Evolutionary conservation across 2,329 filamentous ascomycete genomes (phyloP), one percentile per base, ranked within the genome.

Genomic region (Cladosporium sp.): DNA sequence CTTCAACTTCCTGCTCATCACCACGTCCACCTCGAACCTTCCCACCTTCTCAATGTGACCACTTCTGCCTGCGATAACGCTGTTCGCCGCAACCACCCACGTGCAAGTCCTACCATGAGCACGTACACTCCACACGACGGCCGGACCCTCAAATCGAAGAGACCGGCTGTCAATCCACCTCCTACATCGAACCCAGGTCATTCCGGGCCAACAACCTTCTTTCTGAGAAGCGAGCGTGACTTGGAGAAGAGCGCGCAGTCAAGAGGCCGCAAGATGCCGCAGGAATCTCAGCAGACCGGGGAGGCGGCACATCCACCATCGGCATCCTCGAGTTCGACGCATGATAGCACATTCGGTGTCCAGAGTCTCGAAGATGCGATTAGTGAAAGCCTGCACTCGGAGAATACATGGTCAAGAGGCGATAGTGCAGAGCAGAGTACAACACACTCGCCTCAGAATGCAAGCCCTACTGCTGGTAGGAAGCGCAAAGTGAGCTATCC

Each of bases 341-440:
- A 46, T 41, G 74, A 78, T 34, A 77, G 72, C 60, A 74, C 72
- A 41, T 82, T 77, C 62, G 80, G 80, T 3, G 78, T 83, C 2
- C 75, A 80, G 59, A 83, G 79, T 60, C 66, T 83, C 31, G 73
- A 75, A 38, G 79, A 81, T 44, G 75, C 77, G 1, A 67, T 80
- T 11, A 71, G 71, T 41, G 70, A 70, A 44, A 70, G 72, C 22
- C 68, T 72, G 61, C 64, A 63, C 9, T 53, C 55, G 42, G 62
- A 64, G 22, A 65, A 49, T 53, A 57, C 46, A 13, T 49, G 56
- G 38, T 49, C 46, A 10, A 55, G 19, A 54, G 38, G 38, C 19
- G 38, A 43, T 10, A 32, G 58, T 35, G 54, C 54, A 19, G 59
- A 65, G 13, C 41, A 38, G 13, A 54, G 54, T 32, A 42, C 45